Evolutionary conservation across 805 yeast species (phyloP), one percentile per base, ranked within the genome.

Genomic region (Monosporozyma servazzii): DNA sequence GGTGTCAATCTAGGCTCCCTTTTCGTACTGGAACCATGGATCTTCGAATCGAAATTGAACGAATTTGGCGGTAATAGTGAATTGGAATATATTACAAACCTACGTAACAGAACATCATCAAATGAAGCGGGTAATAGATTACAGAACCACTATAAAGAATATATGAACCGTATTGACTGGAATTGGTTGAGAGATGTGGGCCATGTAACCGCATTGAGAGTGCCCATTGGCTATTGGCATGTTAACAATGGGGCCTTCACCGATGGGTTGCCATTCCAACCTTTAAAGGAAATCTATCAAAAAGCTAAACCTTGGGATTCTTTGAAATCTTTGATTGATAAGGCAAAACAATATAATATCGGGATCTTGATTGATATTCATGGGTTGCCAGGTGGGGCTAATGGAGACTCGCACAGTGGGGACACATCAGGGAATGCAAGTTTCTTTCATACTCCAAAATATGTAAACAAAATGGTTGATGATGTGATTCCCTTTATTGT

Each of bases 191-290:
- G 74, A 20, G 75, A 74, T 49, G 67, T 61, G 1, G 86, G 88
- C 7, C 37, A 33, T 33, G 86, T 86, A n/a, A 88, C 87, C 23
- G 78, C 89, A 1, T 75, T 91, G 5, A 76, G 99, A 60, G 75
- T 91, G 1, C 98, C 99, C 7, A 69, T 91, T 56, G 98, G 98
- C 0, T 91, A 86, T 67, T 91, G 96, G 96, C 82, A 79, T 52
- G 79, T 89, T n/a, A 76, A 71, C 48, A 82, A 84, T 20, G 88
- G 90, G 1, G 56, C 59, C 17, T 84, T 73, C 63, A 45, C 61
- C 3, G 66, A 68, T 20, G 79, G 76, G 3, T 84, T 95, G 2
- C 82, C 83, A 18, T 91, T 86, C 62, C 80, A 69, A 15, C 63
- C 73, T 33, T 70, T 77, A 37, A 64, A 75, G 3, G 62, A 62